Percentiles rank a stretch among this genome's conserved stretches.
Conservation (phyloP, 768 basidiomycete species). For the Lactarius psammicola region DNA sequence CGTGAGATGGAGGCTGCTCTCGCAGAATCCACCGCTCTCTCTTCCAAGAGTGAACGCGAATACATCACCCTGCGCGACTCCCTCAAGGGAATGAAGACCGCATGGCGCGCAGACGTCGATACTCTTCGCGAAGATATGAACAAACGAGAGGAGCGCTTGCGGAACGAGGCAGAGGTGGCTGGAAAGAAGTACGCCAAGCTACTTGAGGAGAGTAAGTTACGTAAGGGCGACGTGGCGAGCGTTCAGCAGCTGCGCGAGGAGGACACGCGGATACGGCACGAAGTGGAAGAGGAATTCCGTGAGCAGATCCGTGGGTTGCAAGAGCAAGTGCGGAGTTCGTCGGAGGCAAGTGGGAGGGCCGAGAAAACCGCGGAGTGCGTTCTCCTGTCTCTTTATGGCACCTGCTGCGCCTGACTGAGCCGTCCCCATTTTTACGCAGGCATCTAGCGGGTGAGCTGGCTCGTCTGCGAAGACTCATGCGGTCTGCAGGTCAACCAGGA, state of each 20-base stretch:
- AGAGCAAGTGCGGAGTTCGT: conserved; percentile 51
- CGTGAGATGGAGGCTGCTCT: conserved; percentile 79
- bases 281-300: conserved; percentile 61
- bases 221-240: conserved; percentile 45
- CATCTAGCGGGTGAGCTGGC: conserved; percentile 61
- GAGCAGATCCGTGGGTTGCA: conserved; percentile 56
- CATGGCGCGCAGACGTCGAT: conserved; percentile 73
- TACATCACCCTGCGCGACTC: conserved; percentile 77
- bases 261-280: conserved; percentile 47
- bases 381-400: conserved; percentile 8
- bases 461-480: conserved; percentile 73
- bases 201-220: conserved; percentile 58
- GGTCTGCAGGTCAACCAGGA: conserved; percentile 40
- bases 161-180: conserved; percentile 62
- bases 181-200: conserved; percentile 69
- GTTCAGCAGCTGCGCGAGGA: conserved; percentile 53
- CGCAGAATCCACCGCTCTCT: conserved; percentile 69
- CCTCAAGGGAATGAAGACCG: conserved; percentile 66
- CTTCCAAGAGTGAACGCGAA: conserved; percentile 80
- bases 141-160: conserved; percentile 67
- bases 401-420: conserved; percentile 6
- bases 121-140: conserved; percentile 70
- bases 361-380: conserved; percentile 61
- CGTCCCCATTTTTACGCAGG: conserved; percentile 38
- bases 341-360: conserved; percentile 56